Evolutionary conservation across 2,329 filamentous ascomycete genomes (phyloP), one percentile per base, ranked within the genome.

Genomic region (Pseudogymnoascus sp.): DNA sequence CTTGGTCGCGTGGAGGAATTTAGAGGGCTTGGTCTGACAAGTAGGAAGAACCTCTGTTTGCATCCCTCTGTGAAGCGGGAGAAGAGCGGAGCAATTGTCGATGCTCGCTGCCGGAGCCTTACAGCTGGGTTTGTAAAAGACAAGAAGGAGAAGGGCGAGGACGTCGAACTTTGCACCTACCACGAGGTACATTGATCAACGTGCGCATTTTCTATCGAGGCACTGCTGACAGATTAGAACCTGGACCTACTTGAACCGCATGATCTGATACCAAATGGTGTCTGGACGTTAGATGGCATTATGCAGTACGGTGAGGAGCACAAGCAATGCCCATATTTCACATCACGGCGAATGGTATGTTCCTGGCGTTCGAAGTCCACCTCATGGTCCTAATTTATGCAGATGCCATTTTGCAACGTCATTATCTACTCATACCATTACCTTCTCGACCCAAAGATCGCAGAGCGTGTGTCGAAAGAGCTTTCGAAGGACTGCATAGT

Each of bases 371-470:
- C n/a, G n/a, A 16, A 13, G 11, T 41, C 43, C n/a, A 48, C 34
- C 16, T 19, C 54, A 45, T 23, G 19, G 28, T 36, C 36, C 66
- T 72, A 60, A 70, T 63, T 41, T 28, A 34, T 7, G 34, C 13
- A 92, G 89, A 98, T 99, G 93, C 89, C 95, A 72, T 98, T 93
- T 74, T 99, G 95, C 83, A 98, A 99, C 75, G 92, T 99, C 73
- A 97, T 99, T 73, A 99, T 99, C 69, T 99, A 99, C 79, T 99
- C 95, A 0, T 99, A 99, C 74, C 95, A 99, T 76, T 99, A 99
- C 73, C 85, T 99, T 2, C 85, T 99, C 14, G 96, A 99, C 72
- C 95, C 95, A 2, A 99, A 99, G 75, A 99, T 99, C 71, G 95
- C 95, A 11, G 93, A 98, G 74, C 78, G 93, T 65, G 93, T 98